Conservation (phyloP, 2,329 filamentous ascomycete genomes). For the Pyrenochaeta sp. region DNA sequence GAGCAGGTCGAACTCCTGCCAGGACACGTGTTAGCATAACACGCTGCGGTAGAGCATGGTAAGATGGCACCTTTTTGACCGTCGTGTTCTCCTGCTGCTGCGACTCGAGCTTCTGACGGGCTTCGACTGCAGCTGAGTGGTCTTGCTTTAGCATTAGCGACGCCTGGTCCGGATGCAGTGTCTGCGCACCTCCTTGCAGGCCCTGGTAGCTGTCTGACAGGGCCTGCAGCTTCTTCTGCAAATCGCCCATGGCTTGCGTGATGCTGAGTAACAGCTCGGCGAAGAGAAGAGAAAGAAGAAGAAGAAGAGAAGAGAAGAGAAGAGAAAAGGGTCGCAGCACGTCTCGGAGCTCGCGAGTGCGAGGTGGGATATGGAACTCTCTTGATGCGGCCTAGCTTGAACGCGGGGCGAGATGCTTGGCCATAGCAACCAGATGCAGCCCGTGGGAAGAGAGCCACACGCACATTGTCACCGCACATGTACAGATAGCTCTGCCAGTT, state of each 20-base stretch:
- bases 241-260: slow-evolving; percentile 56
- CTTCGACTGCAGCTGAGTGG: slow-evolving; percentile 76
- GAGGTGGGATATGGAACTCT: slow-evolving; percentile 31
- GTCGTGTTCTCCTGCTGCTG: slow-evolving; percentile 92
- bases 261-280: slow-evolving; percentile 35
- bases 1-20: slow-evolving; percentile 81
- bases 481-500: background rate
- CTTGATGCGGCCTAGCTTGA: slow-evolving; percentile 35
- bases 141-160: slow-evolving; percentile 62
- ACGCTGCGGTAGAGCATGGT: background rate
- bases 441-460: slow-evolving; percentile 3
- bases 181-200: slow-evolving; percentile 76
- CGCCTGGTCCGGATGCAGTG: background rate
- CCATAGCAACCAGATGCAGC: slow-evolving; percentile 18
- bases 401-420: slow-evolving; percentile 28
- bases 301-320: background rate
- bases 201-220: slow-evolving; percentile 89
- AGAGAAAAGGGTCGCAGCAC: slow-evolving; percentile 16
- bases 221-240: slow-evolving; percentile 79
- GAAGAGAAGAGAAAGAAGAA: slow-evolving; percentile 19
- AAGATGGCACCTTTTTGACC: slow-evolving; percentile 74
- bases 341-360: slow-evolving; percentile 31
- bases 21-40: slow-evolving; percentile 3
- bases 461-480: slow-evolving; percentile 1
- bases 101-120: slow-evolving; percentile 89